A percentile compares a stretch with the other conserved stretches of the same genome.
Conservation (phyloP, 108 stramenopile species). For the Chaetoceros tenuissimus region DNA sequence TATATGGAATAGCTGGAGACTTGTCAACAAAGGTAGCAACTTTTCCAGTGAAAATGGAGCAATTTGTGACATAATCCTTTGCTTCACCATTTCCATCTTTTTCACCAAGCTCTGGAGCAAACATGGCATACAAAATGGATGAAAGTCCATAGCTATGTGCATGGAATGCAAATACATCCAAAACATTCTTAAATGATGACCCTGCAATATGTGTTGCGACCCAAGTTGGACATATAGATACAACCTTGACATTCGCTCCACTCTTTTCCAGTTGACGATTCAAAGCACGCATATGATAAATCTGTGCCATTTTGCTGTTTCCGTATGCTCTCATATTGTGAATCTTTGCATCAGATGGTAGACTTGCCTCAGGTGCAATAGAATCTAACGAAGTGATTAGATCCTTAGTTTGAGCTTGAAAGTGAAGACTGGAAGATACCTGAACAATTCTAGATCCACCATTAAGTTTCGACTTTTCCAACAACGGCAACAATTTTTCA, state of each 20-base stretch:
- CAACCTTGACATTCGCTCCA: conserved; percentile 2
- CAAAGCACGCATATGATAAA: conserved; percentile 28
- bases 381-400: conserved; percentile 2
- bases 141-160: conserved; percentile 25
- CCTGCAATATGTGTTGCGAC: conserved; percentile 44
- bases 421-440: conserved; percentile 31
- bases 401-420: conserved; percentile 25
- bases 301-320: conserved; percentile 54
- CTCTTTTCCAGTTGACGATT: background rate
- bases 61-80: conserved; percentile 5
- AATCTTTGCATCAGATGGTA: conserved; percentile 8
- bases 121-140: conserved; percentile 28
- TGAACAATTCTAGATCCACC: conserved; percentile 27
- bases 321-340: conserved; percentile 15
- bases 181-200: conserved; percentile 1
- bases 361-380: conserved; percentile 24
- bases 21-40: background rate
- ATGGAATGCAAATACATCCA: conserved; percentile 18
- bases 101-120: conserved; percentile 8
- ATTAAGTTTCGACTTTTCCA: conserved; percentile 11
- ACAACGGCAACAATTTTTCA: conserved; percentile 31
- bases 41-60: background rate
- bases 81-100: conserved; percentile 12
- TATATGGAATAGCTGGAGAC: background rate
- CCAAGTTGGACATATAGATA: conserved; percentile 44